Base-by-base conservation (phyloP, 2,329 filamentous ascomycete genomes). In the Ophiostoma populinum region DNA sequence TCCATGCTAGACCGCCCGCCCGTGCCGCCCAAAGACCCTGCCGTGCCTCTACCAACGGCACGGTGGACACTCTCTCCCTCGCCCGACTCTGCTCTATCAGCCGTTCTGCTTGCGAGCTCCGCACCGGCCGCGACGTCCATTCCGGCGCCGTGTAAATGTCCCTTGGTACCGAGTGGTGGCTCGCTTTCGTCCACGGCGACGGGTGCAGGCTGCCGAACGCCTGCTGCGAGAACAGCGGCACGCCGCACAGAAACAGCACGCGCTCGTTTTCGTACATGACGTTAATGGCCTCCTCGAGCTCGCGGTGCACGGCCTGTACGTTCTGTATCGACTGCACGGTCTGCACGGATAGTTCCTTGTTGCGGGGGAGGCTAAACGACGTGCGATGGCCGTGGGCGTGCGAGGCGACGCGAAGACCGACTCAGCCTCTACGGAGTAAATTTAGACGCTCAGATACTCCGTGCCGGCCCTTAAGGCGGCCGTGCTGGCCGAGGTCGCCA, bases 181-280 rank as follows among this genome's bases (percentile, higher is more conserved):
- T 67, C 15, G 57, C 57, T 45, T 85, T 93, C 33, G 86, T 82
- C 90, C 90, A 98, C 1, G 85, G 65, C 7, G 79, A 57, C 1
- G 86, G 83, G 49, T 98, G 90, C 32, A 92, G 69, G 41, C 81
- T 79, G 24, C 92, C 74, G 1, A 98, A 66, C 2, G 86, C 87
- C 42, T 76, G 78, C 7, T 74, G 69, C 1, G 86, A 92, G 60
- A 94, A 98, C n/a, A 92, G 66, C 0, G 86, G 76, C 10, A 85
- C 69, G 19, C 90, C 87, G 48, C 87, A 95, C 42, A 92, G 63
- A 50, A 94, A 92, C 25, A 73, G 75, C 9, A 90, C 90, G 38
- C 90, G 71, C 57, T 98, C 81, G 50, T 98, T 98, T 54, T 98
- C 90, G 55, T 92, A 95, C 0, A 98, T 63, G 5, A 95, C 70